Evolutionary conservation across 805 yeast species (phyloP).

Genomic region (Nakazawaea molendinolei): DNA sequence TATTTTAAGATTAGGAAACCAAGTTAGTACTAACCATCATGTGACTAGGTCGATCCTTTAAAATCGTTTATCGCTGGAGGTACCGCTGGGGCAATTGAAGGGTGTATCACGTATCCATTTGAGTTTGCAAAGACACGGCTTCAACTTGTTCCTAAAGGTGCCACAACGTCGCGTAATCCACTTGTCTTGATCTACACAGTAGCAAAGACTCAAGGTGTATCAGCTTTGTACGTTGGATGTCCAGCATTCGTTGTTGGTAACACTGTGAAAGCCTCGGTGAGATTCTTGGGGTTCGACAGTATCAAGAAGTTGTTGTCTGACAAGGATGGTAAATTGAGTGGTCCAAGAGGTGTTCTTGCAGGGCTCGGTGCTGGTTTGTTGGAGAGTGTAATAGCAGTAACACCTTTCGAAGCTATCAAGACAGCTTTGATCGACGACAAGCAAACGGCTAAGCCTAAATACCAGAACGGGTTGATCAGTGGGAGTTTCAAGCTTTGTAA

Average conservation of each 20-base stretch:
- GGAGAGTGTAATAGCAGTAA: conserved; percentile 88
- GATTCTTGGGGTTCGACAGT: conserved; percentile 88
- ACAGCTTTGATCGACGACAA: conserved; percentile 94
- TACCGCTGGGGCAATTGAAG: conserved; percentile 94
- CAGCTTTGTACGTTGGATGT: conserved; percentile 86
- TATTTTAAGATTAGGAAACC: too few species aligned
- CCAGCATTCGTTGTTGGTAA: conserved; percentile 95
- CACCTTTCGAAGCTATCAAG: conserved; percentile 95
- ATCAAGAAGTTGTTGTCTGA: conserved; percentile 75
- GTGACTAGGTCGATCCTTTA: conserved; percentile 57
- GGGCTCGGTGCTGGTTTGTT: conserved; percentile 97
- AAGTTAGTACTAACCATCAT: neutral
- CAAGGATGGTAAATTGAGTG: conserved; percentile 79
- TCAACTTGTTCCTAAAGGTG: conserved; percentile 66
- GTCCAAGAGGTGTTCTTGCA: conserved; percentile 87
- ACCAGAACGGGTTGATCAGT: conserved; percentile 52
- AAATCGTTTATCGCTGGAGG: conserved; percentile 94
- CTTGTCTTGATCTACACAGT: conserved; percentile 68
- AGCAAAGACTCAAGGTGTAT: conserved; percentile 71
- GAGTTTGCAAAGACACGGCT: conserved; percentile 94
- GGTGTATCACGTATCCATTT: conserved; percentile 87
- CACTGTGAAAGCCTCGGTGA: conserved; percentile 92
- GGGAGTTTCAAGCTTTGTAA: conserved; percentile 61
- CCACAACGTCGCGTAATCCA: conserved; percentile 75
- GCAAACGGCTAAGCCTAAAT: conserved; percentile 68